Base-by-base conservation (phyloP, 2,329 filamentous ascomycete genomes). In the Colletotrichum incanum region DNA sequence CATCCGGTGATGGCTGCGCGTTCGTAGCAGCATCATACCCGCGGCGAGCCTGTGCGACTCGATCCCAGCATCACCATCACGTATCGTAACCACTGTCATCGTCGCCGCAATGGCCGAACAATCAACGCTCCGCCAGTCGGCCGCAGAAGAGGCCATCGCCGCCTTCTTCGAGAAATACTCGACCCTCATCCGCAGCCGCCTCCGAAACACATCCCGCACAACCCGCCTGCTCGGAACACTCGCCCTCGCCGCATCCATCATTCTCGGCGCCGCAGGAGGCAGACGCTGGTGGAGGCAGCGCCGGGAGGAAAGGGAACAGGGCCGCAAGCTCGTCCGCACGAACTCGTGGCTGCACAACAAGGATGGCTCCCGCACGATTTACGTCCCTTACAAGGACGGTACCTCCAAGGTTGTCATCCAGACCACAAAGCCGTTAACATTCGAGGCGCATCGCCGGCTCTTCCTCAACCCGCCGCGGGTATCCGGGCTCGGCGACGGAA, bases 341-440 rank as follows among this genome's bases (percentile, higher is more conserved):
- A 99, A 99, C 83, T 98, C 96, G 41, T 97, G 95, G 78, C 87
- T 98, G 74, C 91, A 93, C 82, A 94, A 96, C 77, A 98, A 98
- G 84, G 96, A 98, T 86, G 96, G 96, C 61, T 96, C 94, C 60
- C 89, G 96, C 67, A 97, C 95, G 18, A 96, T 99, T 71, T 98
- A 96, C 79, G 96, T 99, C 37, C 95, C 96, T 2, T 96, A 98
- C 82, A 94, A 94, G 81, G 90, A 95, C 76, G 88, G 91, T 65
- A 98, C 95, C 2, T 93, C 95, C 76, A 97, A 97, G 82, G 96
- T 99, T 59, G 93, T 93, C 69, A 98, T 99, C 74, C 88, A 94
- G 79, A 92, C 93, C 7, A 99, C 95, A 37, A 98, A 98, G 80
- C 90, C 92, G 26, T 93, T 96, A 45, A 99, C 96, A 0, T 99